phyloP scores from a whole-genome alignment of 208 protist genomes.

The Crithidia expoeki region DNA sequence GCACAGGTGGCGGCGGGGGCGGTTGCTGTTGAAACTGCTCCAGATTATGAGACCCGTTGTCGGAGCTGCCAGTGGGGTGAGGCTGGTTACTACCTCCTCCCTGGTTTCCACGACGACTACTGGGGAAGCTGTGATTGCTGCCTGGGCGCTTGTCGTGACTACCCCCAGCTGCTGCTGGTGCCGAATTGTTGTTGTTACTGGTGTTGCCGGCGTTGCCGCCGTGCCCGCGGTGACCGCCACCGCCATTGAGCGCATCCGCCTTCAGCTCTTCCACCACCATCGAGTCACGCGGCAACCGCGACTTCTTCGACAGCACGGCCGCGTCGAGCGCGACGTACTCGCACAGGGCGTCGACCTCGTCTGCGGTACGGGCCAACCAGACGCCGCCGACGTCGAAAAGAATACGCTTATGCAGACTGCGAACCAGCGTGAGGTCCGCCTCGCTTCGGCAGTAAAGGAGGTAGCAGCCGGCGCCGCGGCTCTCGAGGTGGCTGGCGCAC shows the following conservation, averaged over 20 bases:
- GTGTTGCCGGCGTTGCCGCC: constrained; percentile 8
- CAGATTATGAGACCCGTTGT: background rate
- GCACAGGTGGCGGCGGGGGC: too few species aligned
- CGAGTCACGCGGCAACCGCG: constrained; percentile 72
- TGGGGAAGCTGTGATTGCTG: constrained; percentile 4
- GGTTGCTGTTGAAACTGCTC: background rate
- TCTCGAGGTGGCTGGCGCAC: constrained; percentile 62
- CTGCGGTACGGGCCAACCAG: constrained; percentile 70
- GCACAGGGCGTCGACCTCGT: constrained; percentile 78
- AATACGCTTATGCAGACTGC: constrained; percentile 80
- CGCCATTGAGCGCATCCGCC: constrained; percentile 31
- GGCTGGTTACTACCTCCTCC: background rate
- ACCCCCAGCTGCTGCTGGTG: too few species aligned
- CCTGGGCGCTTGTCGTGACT: constrained; percentile 18
- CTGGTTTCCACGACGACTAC: background rate
- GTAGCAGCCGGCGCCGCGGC: constrained; percentile 77
- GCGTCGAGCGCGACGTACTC: constrained; percentile 80
- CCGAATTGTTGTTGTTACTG: too few species aligned
- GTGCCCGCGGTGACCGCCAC: constrained; percentile 15
- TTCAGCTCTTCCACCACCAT: constrained; percentile 89
- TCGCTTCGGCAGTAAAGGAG: constrained; percentile 73
- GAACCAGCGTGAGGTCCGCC: constrained; percentile 62
- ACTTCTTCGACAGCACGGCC: constrained; percentile 56
- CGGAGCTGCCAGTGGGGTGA: background rate
- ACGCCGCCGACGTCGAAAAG: constrained; percentile 84